Base-by-base conservation (phyloP, 352 stramenopile species). In the Salisapilia sapeloensis region DNA sequence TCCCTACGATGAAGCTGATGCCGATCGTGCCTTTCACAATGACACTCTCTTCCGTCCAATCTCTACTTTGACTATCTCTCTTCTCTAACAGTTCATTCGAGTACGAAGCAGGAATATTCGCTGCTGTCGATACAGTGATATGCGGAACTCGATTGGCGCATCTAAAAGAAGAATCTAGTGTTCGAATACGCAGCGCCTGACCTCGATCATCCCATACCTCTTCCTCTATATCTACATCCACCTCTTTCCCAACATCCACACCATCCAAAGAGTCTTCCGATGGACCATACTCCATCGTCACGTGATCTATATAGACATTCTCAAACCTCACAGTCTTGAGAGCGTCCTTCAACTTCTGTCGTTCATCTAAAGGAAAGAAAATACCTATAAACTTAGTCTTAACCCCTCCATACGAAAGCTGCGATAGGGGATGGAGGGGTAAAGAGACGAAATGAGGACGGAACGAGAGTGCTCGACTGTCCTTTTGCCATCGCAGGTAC, bases 201-300 rank as follows among this genome's bases (percentile, higher is more conserved):
- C 56, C 64, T 10, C 31, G 28, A 4, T 24, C 36, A 35, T 84
- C 57, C 37, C 70, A 44, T 3, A 81, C 50, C 0, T 65, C 33
- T 28, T 71, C 43, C 24, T 48, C 28, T 11, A 52, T 46, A 19
- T 44, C 33, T 28, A 84, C 33, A 18, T 27, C 42, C 15, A 58
- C 58, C 2, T 37, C 28, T 6, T 50, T 44, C 12, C 67, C 61
- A 33, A 84, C 50, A 15, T 67, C 50, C 2, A 49, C 55, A 15
- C 49, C 32, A 26, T 63, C 48, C 6, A 56, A 33, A 29, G 77
- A 85, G 30, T 66, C 45, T 9, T 48, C 54, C 24, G 56, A 72
- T 0, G 70, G 70, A 6, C 50, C 46, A 33, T 70, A 85, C 38
- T 54, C 77, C 9, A 85, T 24, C 2, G 70, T 85, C 22, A 85